phyloP scores from a whole-genome alignment of 768 basidiomycete genomes.

The Suillus tomentosus region DNA sequence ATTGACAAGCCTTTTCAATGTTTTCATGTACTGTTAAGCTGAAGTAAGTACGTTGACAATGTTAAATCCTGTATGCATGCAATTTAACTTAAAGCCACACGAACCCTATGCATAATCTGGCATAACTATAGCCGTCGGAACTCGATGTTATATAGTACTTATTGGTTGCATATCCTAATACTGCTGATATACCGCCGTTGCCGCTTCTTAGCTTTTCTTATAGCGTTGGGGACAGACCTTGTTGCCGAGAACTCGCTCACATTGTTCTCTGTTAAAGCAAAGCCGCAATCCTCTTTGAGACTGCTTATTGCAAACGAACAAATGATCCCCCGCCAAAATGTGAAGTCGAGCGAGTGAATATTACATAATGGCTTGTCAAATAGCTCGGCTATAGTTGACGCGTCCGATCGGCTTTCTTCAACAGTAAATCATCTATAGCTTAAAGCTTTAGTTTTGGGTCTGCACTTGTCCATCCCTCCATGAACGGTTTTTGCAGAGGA shows the following conservation, averaged over 20 bases:
- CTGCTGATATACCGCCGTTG: neutral
- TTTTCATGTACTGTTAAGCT: neutral
- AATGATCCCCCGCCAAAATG: too few relatives aligned
- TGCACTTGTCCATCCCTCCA: neutral
- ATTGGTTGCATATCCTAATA: neutral
- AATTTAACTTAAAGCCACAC: neutral
- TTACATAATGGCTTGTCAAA: too few relatives aligned
- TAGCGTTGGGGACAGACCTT: neutral
- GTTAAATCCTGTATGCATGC: neutral
- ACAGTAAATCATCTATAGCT: neutral
- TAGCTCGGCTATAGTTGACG: too few relatives aligned
- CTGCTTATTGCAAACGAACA: too few relatives aligned
- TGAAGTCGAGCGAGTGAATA: too few relatives aligned
- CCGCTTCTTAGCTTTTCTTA: neutral
- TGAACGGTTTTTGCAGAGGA: neutral
- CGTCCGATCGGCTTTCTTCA: neutral
- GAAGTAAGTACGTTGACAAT: neutral
- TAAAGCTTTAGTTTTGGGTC: neutral
- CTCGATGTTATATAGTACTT: neutral
- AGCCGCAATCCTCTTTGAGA: too few relatives aligned
- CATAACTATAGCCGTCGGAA: neutral
- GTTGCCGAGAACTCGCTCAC: neutral
- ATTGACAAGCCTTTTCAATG: neutral
- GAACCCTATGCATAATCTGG: neutral
- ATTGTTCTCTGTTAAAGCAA: neutral